Percentiles rank a stretch among this genome's conserved stretches.
Conservation (phyloP, 768 basidiomycete genomes). For the Mycena sanguinolenta region DNA sequence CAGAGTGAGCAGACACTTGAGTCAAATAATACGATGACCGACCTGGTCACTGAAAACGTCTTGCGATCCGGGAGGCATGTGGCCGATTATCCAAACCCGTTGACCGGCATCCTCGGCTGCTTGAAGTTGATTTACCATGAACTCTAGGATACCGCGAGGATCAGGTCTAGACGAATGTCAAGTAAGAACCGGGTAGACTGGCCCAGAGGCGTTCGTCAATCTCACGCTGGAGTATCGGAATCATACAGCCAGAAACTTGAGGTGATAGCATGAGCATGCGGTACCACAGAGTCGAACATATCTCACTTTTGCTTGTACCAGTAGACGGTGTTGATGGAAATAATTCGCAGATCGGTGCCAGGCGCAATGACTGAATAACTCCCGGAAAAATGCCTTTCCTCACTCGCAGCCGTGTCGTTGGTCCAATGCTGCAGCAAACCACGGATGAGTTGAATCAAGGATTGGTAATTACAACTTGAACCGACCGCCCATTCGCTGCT, state of each 20-base stretch:
- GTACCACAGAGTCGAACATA: neutral
- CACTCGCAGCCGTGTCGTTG: conserved; percentile 53
- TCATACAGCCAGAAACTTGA: conserved; percentile 73
- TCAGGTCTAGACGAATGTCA: conserved; percentile 54
- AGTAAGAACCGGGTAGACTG: neutral
- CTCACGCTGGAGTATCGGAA: conserved; percentile 60
- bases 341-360: conserved; percentile 65
- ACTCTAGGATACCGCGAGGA: conserved; percentile 71
- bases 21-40: conserved; percentile 12
- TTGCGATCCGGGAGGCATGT: conserved; percentile 65
- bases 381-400: conserved; percentile 64
- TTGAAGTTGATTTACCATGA: conserved; percentile 67
- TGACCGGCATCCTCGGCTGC: conserved; percentile 71
- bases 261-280: neutral
- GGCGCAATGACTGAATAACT: conserved; percentile 65
- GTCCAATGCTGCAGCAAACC: conserved; percentile 58
- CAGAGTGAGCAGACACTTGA: neutral
- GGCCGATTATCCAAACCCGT: conserved; percentile 73
- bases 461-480: conserved; percentile 6
- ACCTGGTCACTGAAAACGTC: conserved; percentile 69
- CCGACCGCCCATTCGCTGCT: conserved; percentile 63
- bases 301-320: conserved; percentile 72
- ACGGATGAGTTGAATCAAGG: neutral
- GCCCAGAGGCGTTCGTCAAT: conserved; percentile 12
- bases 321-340: conserved; percentile 72